phyloP scores from a whole-genome alignment of 257 asterid genomes.

The Solanum neorickii region DNA sequence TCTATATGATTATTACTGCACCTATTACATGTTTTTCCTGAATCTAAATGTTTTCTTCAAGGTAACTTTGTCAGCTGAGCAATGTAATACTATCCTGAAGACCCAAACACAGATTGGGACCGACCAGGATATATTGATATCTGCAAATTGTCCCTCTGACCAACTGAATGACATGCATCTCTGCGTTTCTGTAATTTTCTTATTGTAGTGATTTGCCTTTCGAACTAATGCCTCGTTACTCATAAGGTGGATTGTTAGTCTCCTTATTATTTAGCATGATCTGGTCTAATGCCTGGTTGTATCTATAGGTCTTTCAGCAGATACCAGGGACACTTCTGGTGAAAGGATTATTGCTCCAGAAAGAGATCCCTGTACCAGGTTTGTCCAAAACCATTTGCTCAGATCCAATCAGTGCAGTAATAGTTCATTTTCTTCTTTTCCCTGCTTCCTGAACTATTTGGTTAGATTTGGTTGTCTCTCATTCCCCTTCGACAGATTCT shows the following conservation, averaged over 20 bases:
- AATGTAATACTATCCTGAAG: slow-evolving; percentile 35
- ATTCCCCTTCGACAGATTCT: neutral
- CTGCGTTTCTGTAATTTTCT: slow-evolving; percentile 47
- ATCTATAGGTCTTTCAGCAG: slow-evolving; percentile 73
- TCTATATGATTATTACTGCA: neutral
- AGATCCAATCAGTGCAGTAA: neutral
- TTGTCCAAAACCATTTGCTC: neutral
- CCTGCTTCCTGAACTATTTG: neutral
- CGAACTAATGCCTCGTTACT: neutral
- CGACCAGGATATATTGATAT: slow-evolving; percentile 3
- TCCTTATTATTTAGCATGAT: neutral
- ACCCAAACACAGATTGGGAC: slow-evolving; percentile 7
- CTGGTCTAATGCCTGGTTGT: neutral
- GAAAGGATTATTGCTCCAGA: slow-evolving; percentile 49
- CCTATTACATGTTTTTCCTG: neutral
- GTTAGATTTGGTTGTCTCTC: neutral
- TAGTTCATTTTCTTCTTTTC: neutral
- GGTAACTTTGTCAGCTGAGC: slow-evolving; percentile 17
- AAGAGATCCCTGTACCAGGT: slow-evolving; percentile 45
- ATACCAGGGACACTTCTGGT: slow-evolving; percentile 77
- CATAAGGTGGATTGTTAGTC: neutral
- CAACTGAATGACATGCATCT: slow-evolving; percentile 31
- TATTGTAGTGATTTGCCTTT: neutral
- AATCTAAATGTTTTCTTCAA: neutral
- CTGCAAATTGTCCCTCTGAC: slow-evolving; percentile 11